Conservation (phyloP, 2,329 filamentous ascomycete genomes). For the Didymella arachidicola region DNA sequence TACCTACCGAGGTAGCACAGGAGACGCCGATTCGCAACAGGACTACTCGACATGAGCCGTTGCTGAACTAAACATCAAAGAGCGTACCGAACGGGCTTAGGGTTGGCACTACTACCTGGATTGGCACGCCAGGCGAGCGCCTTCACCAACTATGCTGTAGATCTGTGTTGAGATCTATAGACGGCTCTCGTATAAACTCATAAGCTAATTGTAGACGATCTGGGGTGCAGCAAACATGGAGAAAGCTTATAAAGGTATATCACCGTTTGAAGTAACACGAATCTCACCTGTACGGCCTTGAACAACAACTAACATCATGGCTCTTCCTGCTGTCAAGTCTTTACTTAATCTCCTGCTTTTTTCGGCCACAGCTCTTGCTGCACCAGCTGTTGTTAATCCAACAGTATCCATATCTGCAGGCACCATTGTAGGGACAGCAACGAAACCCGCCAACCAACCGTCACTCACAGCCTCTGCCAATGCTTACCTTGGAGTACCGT, state of each 20-base stretch:
- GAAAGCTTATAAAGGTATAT: background rate
- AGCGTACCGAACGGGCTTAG: conserved; percentile 3
- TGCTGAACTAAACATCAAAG: background rate
- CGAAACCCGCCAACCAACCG: conserved; percentile 17
- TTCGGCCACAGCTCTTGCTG: conserved; percentile 1
- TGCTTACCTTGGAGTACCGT: conserved; percentile 25
- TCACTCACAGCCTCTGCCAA: conserved; percentile 22
- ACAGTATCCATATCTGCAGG: conserved; percentile 20
- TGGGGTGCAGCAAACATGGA: background rate
- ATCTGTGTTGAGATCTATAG: background rate
- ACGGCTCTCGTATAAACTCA: background rate
- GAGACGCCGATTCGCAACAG: background rate
- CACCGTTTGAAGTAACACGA: background rate
- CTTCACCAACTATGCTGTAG: background rate
- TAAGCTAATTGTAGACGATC: background rate
- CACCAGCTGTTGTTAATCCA: conserved; percentile 13
- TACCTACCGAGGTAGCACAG: conserved; percentile 1
- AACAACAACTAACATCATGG: background rate
- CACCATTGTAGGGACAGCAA: conserved; percentile 18
- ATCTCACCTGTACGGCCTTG: background rate
- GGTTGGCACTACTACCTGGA: background rate
- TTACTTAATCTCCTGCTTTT: background rate
- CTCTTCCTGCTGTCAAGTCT: background rate
- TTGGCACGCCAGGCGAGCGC: background rate
- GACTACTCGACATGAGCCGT: background rate